Percentiles rank a stretch among this genome's conserved stretches.
These are phyloP conservation scores for Mycena leptocephala DNA, from an alignment of 768 basidiomycete genomes.

Conservation along the genomic window DNA sequence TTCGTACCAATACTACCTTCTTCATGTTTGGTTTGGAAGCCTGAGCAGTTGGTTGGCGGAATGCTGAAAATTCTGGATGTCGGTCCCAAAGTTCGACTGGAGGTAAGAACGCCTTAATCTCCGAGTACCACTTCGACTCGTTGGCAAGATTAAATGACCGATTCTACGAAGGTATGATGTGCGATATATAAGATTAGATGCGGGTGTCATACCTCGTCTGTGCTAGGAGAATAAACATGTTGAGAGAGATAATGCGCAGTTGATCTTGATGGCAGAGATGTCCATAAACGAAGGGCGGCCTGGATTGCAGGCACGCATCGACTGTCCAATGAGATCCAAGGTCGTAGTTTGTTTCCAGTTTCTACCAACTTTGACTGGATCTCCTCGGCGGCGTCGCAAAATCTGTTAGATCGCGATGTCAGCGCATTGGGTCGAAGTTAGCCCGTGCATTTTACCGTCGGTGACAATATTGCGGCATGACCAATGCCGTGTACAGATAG, in stretches of 20 bases:
- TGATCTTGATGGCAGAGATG: background rate
- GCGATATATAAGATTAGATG: background rate
- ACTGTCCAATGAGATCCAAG: background rate
- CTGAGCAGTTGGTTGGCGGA: background rate
- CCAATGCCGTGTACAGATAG: background rate
- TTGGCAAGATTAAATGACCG: background rate
- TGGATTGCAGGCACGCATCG: background rate
- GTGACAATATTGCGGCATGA: background rate
- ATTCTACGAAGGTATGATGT: background rate
- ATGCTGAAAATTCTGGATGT: background rate
- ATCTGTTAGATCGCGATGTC: too few relatives aligned
- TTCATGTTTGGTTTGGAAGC: background rate
- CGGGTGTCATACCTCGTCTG: background rate
- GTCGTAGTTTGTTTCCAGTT: background rate
- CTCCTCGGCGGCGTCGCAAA: background rate
- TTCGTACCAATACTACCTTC: background rate
- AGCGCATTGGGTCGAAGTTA: too few relatives aligned
- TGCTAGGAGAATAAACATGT: background rate
- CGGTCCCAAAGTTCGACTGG: background rate
- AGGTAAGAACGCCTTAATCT: constrained; percentile 5
- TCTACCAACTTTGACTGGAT: background rate
- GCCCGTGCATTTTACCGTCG: too few relatives aligned
- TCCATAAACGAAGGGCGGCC: background rate
- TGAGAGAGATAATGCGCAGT: background rate
- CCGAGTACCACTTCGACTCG: background rate